These are phyloP conservation scores for Fusarium compactum DNA, from an alignment of 2,329 filamentous ascomycete species.

Conservation along the genomic window DNA sequence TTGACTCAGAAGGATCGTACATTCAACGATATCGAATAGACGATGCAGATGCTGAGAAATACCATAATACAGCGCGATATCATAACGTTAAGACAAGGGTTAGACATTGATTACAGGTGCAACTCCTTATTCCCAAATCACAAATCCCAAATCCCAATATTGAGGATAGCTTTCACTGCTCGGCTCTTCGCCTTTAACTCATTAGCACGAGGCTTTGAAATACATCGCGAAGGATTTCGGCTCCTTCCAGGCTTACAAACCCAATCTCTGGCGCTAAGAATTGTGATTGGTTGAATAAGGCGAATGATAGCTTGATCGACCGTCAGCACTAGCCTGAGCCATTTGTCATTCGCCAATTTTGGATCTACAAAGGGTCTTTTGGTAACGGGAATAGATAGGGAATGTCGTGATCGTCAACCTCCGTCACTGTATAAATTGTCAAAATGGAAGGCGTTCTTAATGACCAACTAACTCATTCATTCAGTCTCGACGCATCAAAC, in stretches of 20 bases:
- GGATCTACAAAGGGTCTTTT: not conserved
- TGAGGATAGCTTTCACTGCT: not conserved
- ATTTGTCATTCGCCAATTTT: not conserved
- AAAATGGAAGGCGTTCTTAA: no score
- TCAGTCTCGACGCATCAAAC: no score
- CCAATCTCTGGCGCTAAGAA: not conserved
- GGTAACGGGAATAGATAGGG: not conserved
- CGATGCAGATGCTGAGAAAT: no score
- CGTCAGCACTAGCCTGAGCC: not conserved
- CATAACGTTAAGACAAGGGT: no score
- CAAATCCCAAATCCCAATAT: no score
- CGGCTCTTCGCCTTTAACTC: not conserved
- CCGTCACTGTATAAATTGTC: not conserved
- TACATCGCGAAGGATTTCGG: not conserved
- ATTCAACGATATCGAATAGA: no score
- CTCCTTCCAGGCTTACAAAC: not conserved
- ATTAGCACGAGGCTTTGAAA: not conserved
- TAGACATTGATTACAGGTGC: no score
- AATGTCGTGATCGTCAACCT: not conserved
- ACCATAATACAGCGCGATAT: no score
- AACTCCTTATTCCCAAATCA: no score
- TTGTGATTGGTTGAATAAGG: not conserved
- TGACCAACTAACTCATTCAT: fast-evolving
- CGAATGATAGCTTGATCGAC: fast-evolving
- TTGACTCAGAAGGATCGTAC: no score